These are phyloP conservation scores for Tricholomella constricta DNA, from an alignment of 768 basidiomycete genomes.

Conservation along the genomic window DNA sequence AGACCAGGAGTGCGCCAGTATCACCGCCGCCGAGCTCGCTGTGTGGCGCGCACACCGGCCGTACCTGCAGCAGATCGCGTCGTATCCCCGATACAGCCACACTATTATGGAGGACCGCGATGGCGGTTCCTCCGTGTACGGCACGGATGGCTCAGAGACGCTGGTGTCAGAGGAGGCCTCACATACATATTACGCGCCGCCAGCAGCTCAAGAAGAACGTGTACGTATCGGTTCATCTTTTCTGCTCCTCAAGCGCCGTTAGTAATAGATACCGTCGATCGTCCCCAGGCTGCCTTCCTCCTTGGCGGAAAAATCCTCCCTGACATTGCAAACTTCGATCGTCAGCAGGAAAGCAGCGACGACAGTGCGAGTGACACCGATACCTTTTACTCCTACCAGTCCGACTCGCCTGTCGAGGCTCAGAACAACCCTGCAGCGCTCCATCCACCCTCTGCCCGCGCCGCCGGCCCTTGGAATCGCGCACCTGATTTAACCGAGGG, in stretches of 20 bases:
- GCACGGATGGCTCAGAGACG: slow-evolving; percentile 11
- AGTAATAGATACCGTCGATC: background rate
- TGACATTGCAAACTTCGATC: slow-evolving; percentile 16
- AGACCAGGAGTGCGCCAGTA: background rate
- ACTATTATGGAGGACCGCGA: slow-evolving; percentile 3
- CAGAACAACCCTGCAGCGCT: background rate
- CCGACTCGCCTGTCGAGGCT: background rate
- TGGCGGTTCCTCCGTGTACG: slow-evolving; percentile 5
- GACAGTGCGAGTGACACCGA: slow-evolving; percentile 10
- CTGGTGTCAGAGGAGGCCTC: slow-evolving; percentile 2
- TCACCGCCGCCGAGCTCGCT: background rate
- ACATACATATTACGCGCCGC: background rate
- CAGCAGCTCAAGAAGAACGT: slow-evolving; percentile 1
- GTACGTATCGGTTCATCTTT: background rate
- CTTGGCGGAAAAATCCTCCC: slow-evolving; percentile 14
- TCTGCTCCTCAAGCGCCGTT: background rate
- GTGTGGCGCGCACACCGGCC: slow-evolving; percentile 8
- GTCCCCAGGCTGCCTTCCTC: background rate
- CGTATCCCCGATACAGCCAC: background rate
- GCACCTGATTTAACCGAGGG: slow-evolving; percentile 7
- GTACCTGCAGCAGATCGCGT: background rate
- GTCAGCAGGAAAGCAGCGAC: background rate
- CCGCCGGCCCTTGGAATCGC: background rate
- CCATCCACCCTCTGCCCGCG: background rate
- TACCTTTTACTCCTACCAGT: slow-evolving; percentile 13